phyloP scores from a whole-genome alignment of 169 alveolate species.

The Plasmodium malariae region DNA sequence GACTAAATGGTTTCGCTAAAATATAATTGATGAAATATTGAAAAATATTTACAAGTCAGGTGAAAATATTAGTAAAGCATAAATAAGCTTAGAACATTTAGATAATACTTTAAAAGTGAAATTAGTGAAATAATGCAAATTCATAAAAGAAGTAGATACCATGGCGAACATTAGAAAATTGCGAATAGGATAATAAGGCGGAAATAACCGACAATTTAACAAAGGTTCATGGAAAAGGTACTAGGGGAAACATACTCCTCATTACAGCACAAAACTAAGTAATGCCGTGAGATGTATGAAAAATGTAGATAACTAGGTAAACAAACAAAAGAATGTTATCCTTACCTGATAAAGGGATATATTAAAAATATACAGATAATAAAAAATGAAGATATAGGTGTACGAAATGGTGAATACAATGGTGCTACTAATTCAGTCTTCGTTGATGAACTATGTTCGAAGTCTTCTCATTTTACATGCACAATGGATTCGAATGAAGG shows the following conservation, averaged over 20 bases:
- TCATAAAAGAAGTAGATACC: slow-evolving; percentile 1
- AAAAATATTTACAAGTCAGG: not conserved
- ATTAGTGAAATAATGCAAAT: slow-evolving; percentile 2
- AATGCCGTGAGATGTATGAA: slow-evolving; percentile 14
- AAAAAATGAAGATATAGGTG: not conserved
- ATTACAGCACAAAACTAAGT: not conserved
- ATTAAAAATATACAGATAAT: too few species aligned
- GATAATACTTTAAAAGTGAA: not conserved
- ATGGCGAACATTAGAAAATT: slow-evolving; percentile 14
- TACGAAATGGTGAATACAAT: not conserved
- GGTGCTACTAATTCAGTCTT: too few species aligned
- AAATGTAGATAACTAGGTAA: not conserved
- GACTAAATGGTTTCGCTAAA: not conserved
- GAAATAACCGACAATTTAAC: not conserved
- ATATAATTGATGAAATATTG: not conserved
- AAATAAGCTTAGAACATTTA: not conserved
- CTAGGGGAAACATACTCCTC: not conserved
- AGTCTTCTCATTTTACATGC: not conserved
- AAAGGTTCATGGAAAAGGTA: not conserved
- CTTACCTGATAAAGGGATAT: too few species aligned
- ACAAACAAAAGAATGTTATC: not conserved
- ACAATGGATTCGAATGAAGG: not conserved
- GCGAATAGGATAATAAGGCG: not conserved
- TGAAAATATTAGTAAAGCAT: not conserved
- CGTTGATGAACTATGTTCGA: too few species aligned